Conservation (phyloP, 2,329 filamentous ascomycete genomes). For the Pezicula radicicola region DNA sequence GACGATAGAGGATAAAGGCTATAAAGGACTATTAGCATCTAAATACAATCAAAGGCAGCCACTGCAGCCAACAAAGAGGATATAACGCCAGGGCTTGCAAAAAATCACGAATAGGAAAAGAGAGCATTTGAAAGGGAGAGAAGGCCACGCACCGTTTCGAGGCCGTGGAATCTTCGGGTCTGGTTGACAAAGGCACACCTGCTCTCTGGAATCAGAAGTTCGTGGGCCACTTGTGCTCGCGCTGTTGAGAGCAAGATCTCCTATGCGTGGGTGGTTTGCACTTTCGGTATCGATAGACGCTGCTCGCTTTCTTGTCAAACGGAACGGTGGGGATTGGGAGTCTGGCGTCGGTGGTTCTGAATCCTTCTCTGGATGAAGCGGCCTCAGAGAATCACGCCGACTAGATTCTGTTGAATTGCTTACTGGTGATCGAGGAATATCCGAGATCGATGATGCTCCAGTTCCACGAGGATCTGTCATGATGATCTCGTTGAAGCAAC, state of each 20-base stretch:
- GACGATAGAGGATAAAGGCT: slow-evolving; percentile 98
- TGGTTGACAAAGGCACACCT: slow-evolving; percentile 67
- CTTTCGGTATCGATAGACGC: slow-evolving; percentile 25
- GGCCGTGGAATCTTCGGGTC: slow-evolving; percentile 70
- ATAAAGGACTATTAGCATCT: slow-evolving; percentile 30
- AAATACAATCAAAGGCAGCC: slow-evolving; percentile 17
- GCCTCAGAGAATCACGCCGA: slow-evolving; percentile 19
- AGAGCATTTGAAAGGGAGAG: slow-evolving; percentile 14
- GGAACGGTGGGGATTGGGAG: slow-evolving; percentile 19
- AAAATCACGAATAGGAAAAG: slow-evolving; percentile 8
- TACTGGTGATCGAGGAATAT: slow-evolving; percentile 20
- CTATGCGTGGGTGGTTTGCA: slow-evolving; percentile 24
- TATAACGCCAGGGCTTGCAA: neutral
- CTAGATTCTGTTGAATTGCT: slow-evolving; percentile 26
- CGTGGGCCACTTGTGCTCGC: slow-evolving; percentile 18
- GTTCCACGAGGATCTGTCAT: slow-evolving; percentile 20
- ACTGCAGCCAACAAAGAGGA: no score
- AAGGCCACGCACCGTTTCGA: slow-evolving; percentile 59
- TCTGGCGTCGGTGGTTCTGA: slow-evolving; percentile 17
- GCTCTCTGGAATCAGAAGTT: slow-evolving; percentile 21
- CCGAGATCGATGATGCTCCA: slow-evolving; percentile 11
- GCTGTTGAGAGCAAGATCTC: slow-evolving; percentile 24
- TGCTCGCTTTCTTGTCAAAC: slow-evolving; percentile 28
- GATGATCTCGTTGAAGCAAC: slow-evolving; percentile 8
- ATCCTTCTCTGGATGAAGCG: slow-evolving; percentile 19